phyloP scores from a whole-genome alignment of 2,329 filamentous ascomycete species.

The Penicillium aurantiogriseum region DNA sequence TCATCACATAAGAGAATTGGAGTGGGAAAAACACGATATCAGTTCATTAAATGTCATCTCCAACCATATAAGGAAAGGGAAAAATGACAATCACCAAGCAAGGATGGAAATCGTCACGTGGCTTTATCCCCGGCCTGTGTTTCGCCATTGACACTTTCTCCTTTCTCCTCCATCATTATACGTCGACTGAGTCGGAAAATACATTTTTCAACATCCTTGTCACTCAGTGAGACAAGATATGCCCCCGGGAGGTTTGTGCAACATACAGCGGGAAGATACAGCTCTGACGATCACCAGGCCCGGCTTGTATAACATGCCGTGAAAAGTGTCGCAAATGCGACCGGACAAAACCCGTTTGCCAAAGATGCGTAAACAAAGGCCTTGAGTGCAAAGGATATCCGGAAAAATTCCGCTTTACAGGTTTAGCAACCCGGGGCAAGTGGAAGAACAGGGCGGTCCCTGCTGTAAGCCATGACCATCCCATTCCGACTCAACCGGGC shows the following conservation, averaged over 20 bases:
- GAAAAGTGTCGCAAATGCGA: constrained; percentile 36
- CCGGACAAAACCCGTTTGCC: constrained; percentile 30
- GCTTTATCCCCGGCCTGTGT: not conserved
- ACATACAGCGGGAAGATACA: not conserved
- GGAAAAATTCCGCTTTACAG: constrained; percentile 34
- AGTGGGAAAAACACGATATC: too few species aligned
- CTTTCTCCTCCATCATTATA: not conserved
- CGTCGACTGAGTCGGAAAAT: not conserved
- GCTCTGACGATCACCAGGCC: constrained; percentile 18
- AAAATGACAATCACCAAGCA: not conserved
- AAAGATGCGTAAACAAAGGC: constrained; percentile 32
- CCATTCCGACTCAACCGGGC: not conserved
- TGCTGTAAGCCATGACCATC: not conserved
- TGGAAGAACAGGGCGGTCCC: constrained; percentile 30
- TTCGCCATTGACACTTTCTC: not conserved
- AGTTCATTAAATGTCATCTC: not conserved
- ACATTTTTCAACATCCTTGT: not conserved
- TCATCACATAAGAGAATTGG: not conserved
- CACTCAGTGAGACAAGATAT: not conserved
- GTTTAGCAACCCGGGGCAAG: constrained; percentile 31
- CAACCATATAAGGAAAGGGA: not conserved
- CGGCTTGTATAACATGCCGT: constrained; percentile 35
- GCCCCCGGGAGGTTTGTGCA: constrained; percentile 1
- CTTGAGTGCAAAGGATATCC: constrained; percentile 33
- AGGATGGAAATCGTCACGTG: not conserved